Base-by-base conservation (phyloP, 192 early-diverging fungal species). In the Gryganskiella cystojenkinii region DNA sequence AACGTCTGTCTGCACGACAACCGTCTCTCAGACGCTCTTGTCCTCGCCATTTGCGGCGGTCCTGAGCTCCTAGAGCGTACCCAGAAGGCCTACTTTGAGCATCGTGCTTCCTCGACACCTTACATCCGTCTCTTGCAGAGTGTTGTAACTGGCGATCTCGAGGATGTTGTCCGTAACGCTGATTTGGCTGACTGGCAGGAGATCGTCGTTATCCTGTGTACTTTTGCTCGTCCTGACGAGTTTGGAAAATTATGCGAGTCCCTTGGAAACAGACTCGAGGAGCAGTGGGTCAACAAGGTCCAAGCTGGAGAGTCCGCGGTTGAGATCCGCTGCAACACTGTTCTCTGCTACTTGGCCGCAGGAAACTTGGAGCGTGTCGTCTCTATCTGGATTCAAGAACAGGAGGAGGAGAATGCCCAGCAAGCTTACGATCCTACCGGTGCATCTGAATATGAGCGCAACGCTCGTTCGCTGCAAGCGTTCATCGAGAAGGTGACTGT, bases 401-500 rank as follows among this genome's bases (percentile, higher is more conserved):
- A 88, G 25, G 83, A 84, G 54, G 84, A 88, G 35, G 86, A 88
- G 51, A 71, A 79, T 28, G 64, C 68, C 31, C 28, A 55, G 20
- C 34, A 33, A 4, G 61, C 64, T 15, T 50, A 81, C 15, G 65
- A 72, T 33, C 51, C 58, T 45, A 52, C 64, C 5, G 37, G 37
- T 13, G 44, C 53, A 11, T 84, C 76, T 4, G 63, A 66, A 10
- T 83, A 85, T 50, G 79, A 82, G 31, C 85, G 82, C 30, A 83
- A 86, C 47, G 78, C 86, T 30, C 67, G 83, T 24, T 79, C 86
- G 6, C 76, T 99, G 22, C 94, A 97, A 43, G 67, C 82, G 47
- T 78, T 98, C 14, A 87, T 98, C 49, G 96, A 98, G 69, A 95
- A 96, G 81, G 90, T 98, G 25, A 88, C 95, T 11, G 90, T 99